Conservation (phyloP, 2,329 filamentous ascomycete species). For the Neofusicoccum umdonicola region DNA sequence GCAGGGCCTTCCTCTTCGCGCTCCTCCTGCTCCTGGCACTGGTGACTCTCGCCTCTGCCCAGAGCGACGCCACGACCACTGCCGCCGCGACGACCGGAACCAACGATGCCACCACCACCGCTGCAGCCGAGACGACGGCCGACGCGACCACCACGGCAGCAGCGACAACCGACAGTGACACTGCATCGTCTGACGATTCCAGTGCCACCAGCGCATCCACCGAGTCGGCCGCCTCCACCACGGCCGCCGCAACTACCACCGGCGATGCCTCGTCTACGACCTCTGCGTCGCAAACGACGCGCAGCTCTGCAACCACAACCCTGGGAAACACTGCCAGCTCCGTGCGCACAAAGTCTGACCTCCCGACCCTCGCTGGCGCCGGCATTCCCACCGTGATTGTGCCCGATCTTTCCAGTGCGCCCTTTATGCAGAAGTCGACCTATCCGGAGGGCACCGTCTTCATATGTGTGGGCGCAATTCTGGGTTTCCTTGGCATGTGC, state of each 20-base stretch:
- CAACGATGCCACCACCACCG: slow-evolving; percentile 19
- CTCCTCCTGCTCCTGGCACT: slow-evolving; percentile 19
- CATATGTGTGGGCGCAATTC: slow-evolving; percentile 84
- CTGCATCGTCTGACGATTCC: slow-evolving; percentile 21
- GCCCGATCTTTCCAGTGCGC: slow-evolving; percentile 78
- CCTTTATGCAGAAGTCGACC: slow-evolving; percentile 85
- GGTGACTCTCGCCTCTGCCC: slow-evolving; percentile 20
- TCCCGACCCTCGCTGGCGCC: slow-evolving; percentile 57
- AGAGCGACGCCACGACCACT: slow-evolving; percentile 20
- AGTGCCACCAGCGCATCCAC: slow-evolving; percentile 22
- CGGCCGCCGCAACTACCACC: slow-evolving; percentile 22
- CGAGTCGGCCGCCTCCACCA: slow-evolving; percentile 10
- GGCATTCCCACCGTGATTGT: slow-evolving; percentile 69
- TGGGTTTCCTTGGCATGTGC: slow-evolving; percentile 78
- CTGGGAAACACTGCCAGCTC: slow-evolving; percentile 16
- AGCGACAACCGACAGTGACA: slow-evolving; percentile 16
- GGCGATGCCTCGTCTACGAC: slow-evolving; percentile 26
- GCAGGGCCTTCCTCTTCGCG: slow-evolving; percentile 7
- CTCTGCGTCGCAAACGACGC: slow-evolving; percentile 18
- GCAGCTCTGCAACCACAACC: slow-evolving; percentile 23
- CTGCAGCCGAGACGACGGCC: slow-evolving; percentile 20
- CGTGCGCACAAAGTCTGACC: slow-evolving; percentile 34
- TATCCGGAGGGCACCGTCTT: slow-evolving; percentile 93
- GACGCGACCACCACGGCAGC: slow-evolving; percentile 19
- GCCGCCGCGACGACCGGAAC: slow-evolving; percentile 20